Conservation (phyloP, 1,139 yeast species). For the Debaryomyces nepalensis region DNA sequence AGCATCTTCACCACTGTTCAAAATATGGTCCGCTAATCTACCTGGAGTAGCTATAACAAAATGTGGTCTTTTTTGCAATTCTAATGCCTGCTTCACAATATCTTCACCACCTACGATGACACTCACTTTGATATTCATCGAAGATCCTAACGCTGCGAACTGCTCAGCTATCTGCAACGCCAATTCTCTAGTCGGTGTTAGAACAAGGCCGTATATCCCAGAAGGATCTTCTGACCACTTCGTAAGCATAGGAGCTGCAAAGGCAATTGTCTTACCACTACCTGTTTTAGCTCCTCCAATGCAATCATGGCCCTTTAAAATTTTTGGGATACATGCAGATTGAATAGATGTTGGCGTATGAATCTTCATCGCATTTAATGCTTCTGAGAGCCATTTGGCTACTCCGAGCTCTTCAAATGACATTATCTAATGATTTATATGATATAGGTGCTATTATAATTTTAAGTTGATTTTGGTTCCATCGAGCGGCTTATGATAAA, state of each 20-base stretch:
- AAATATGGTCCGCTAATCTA: constrained; percentile 88
- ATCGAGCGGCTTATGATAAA: constrained; percentile 14
- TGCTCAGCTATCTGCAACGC: constrained; percentile 98
- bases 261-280: constrained; percentile 96
- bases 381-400: constrained; percentile 83
- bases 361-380: constrained; percentile 81
- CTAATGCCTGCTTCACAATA: constrained; percentile 82
- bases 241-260: constrained; percentile 94
- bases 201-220: constrained; percentile 85
- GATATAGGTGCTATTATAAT: neutral
- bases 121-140: constrained; percentile 78
- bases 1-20: constrained; percentile 89
- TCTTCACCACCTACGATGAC: constrained; percentile 96
- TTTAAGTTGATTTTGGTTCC: constrained; percentile 2
- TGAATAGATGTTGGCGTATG: constrained; percentile 86
- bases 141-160: constrained; percentile 88
- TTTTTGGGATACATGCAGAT: constrained; percentile 84
- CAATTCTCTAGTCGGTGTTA: constrained; percentile 95
- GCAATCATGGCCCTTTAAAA: constrained; percentile 82
- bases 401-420: constrained; percentile 72
- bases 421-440: constrained; percentile 23
- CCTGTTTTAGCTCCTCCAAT: constrained; percentile 99
- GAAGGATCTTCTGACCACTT: constrained; percentile 94
- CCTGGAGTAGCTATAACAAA: constrained; percentile 98
- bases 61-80: constrained; percentile 84